A percentile compares a stretch with the other conserved stretches of the same genome.
These are phyloP conservation scores for Trichoderma hamatum DNA, from an alignment of 2,329 filamentous ascomycete species.

Conservation along the genomic window DNA sequence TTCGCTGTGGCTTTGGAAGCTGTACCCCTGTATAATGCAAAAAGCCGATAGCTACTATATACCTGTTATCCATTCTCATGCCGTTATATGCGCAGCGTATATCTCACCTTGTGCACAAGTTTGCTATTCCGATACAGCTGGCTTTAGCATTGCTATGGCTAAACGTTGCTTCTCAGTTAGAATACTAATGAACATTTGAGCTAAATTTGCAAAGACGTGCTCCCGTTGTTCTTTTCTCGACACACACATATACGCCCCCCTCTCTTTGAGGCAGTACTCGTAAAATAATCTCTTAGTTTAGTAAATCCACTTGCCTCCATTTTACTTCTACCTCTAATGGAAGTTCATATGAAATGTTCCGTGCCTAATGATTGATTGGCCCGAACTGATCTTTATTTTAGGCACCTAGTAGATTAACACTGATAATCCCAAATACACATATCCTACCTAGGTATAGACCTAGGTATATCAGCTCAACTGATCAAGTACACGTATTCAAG, in stretches of 20 bases:
- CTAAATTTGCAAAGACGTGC: no score
- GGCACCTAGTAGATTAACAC: no score
- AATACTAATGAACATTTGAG: no score
- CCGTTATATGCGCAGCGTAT: background rate
- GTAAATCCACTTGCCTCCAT: background rate
- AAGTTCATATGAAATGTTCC: background rate
- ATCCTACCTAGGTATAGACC: background rate
- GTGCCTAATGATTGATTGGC: rapidly evolving
- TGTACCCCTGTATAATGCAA: background rate
- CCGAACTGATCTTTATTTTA: background rate
- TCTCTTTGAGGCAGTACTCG: no score
- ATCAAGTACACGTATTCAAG: background rate
- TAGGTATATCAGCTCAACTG: background rate
- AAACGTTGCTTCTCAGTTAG: no score
- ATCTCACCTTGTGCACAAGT: background rate
- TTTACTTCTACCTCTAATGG: background rate
- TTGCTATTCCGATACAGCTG: background rate
- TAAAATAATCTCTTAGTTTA: no score
- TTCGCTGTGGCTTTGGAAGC: background rate
- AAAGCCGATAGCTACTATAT: background rate
- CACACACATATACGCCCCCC: no score
- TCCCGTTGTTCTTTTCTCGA: no score
- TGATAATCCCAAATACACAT: no score
- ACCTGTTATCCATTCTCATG: background rate
- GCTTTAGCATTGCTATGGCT: no score